A percentile compares a stretch with the other conserved stretches of the same genome.
Evolutionary conservation across 1,284 basidiomycete genomes (phyloP).

Genomic region (Anthracocystis walkeri): DNA sequence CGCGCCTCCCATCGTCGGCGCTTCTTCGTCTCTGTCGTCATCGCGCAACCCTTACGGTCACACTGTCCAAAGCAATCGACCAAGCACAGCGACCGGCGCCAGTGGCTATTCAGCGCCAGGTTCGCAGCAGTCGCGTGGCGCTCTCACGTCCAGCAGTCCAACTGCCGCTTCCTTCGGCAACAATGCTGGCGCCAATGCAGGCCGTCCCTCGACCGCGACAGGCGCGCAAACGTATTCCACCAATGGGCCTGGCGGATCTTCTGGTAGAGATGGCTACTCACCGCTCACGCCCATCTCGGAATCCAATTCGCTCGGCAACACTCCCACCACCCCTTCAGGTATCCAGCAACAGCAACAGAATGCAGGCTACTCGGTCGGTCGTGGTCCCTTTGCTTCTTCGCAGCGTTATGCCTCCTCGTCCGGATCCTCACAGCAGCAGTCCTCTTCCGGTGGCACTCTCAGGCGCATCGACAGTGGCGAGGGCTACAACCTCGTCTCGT

Average conservation of each 20-base stretch:
- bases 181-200: constrained; percentile 5
- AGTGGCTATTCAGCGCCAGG: constrained; percentile 22
- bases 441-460: constrained; percentile 22
- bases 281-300: constrained; percentile 59
- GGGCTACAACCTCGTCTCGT: constrained; percentile 29
- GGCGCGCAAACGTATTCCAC: constrained; percentile 33
- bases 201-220: constrained; percentile 49
- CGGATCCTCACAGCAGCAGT: constrained; percentile 25
- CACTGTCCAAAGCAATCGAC: constrained; percentile 28
- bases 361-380: constrained; percentile 59
- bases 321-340: constrained; percentile 39
- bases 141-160: constrained; percentile 33
- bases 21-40: constrained; percentile 17
- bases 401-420: constrained; percentile 36
- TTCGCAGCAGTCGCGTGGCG: constrained; percentile 13
- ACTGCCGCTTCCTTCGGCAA: constrained; percentile 35
- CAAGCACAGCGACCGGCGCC: constrained; percentile 59
- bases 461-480: constrained; percentile 49
- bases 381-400: constrained; percentile 52
- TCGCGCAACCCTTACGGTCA: constrained; percentile 22
- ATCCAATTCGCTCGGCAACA: constrained; percentile 41
- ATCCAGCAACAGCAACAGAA: constrained; percentile 40
- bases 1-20: constrained; percentile 25
- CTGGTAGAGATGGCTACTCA: constrained; percentile 24
- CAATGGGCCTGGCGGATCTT: constrained; percentile 6